Conservation (phyloP, 305 asterid species). For the Fraxinus nigra region DNA sequence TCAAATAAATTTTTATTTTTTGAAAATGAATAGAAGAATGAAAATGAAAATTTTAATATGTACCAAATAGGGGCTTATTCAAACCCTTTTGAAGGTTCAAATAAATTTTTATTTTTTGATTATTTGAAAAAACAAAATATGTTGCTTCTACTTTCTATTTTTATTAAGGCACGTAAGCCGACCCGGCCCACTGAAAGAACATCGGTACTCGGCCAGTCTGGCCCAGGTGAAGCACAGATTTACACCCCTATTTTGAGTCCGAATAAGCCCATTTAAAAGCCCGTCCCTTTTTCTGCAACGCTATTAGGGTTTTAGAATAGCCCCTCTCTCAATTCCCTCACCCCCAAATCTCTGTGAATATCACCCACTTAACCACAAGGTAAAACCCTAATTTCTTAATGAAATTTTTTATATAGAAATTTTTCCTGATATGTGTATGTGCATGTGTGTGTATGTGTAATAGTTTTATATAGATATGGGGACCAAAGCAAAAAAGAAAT, state of each 20-base stretch:
- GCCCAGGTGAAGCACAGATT: background rate
- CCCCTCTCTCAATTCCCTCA: background rate
- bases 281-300: background rate
- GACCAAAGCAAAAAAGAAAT: conserved; percentile 39
- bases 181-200: too few species aligned
- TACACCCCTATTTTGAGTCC: background rate
- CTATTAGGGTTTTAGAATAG: background rate
- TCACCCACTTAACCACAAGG: background rate
- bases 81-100: background rate
- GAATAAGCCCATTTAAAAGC: background rate
- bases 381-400: background rate
- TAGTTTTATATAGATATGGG: conserved; percentile 26
- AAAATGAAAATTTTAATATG: too few species aligned
- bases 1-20: background rate
- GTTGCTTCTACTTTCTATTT: too few species aligned
- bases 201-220: background rate
- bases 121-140: too few species aligned
- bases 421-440: background rate
- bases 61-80: too few species aligned
- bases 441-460: background rate
- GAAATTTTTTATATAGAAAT: background rate
- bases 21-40: too few species aligned
- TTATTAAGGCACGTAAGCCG: too few species aligned
- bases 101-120: too few species aligned
- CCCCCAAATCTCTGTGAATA: background rate